These are phyloP conservation scores for Fraxinus cuspidata DNA, from an alignment of 257 asterid genomes.

Conservation along the genomic window DNA sequence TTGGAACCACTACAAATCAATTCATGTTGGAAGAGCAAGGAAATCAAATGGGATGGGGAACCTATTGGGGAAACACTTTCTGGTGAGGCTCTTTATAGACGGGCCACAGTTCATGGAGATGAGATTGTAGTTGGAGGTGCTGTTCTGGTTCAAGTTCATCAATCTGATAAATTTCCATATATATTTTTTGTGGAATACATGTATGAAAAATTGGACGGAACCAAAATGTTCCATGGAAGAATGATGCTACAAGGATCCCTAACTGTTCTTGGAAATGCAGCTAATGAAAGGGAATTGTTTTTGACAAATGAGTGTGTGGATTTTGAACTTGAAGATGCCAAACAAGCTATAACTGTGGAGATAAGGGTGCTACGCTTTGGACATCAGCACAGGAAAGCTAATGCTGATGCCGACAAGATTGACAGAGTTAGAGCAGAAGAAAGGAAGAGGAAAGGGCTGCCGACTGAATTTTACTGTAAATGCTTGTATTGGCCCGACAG, in stretches of 20 bases:
- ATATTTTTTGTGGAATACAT: conserved; percentile 77
- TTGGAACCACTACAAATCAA: conserved; percentile 40
- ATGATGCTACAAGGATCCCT: conserved; percentile 69
- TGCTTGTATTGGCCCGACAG: conserved; percentile 80
- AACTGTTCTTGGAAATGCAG: conserved; percentile 87
- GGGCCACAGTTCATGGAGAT: conserved; percentile 54
- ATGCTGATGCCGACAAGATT: conserved; percentile 57
- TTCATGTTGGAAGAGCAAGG: conserved; percentile 39
- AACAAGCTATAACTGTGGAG: conserved; percentile 45
- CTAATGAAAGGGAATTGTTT: conserved; percentile 84
- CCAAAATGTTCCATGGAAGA: conserved; percentile 81
- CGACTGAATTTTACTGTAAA: conserved; percentile 76
- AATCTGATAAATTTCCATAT: conserved; percentile 40
- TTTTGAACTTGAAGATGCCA: conserved; percentile 59
- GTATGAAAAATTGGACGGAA: conserved; percentile 66
- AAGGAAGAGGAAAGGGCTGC: conserved; percentile 67
- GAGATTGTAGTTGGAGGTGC: conserved; percentile 55
- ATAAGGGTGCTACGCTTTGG: conserved; percentile 73
- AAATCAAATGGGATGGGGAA: conserved; percentile 69
- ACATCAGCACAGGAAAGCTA: conserved; percentile 73
- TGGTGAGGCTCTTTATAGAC: conserved; percentile 57
- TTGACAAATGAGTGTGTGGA: conserved; percentile 71
- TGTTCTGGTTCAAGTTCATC: conserved; percentile 62
- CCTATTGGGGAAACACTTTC: conserved; percentile 54
- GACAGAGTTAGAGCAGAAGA: conserved; percentile 88